Conservation (phyloP, 352 stramenopile species). For the Phytophthora boehmeriae region DNA sequence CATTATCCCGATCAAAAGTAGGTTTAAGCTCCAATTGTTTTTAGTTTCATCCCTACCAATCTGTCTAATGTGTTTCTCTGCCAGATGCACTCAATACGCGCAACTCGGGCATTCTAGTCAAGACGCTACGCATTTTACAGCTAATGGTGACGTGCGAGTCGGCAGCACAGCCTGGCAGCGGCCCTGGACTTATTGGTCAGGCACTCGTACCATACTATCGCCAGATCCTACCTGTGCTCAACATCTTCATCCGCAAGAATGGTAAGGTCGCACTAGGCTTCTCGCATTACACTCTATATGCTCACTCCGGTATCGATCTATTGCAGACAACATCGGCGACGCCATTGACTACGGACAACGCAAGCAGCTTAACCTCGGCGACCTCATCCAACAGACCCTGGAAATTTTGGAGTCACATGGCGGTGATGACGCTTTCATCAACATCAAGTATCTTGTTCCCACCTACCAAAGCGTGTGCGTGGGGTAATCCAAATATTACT, state of each 20-base stretch:
- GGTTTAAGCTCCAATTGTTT: constrained; percentile 8
- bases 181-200: constrained; percentile 92
- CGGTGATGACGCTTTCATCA: constrained; percentile 98
- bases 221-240: constrained; percentile 97
- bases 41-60: neutral
- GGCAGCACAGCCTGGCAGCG: constrained; percentile 75
- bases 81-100: constrained; percentile 93
- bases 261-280: constrained; percentile 35
- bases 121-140: constrained; percentile 97
- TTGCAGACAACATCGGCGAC: constrained; percentile 94
- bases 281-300: neutral
- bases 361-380: constrained; percentile 95
- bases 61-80: neutral
- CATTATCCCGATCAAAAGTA: constrained; percentile 98
- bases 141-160: constrained; percentile 95
- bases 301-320: neutral
- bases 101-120: constrained; percentile 93
- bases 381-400: constrained; percentile 97
- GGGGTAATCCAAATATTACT: constrained; percentile 34
- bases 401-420: constrained; percentile 97
- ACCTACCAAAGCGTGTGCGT: constrained; percentile 95
- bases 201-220: constrained; percentile 98
- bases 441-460: constrained; percentile 98
- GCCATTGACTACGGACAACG: constrained; percentile 96
- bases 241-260: constrained; percentile 98